A percentile compares a stretch with the other conserved stretches of the same genome.
These are phyloP conservation scores for Trypanosoma brucei DNA, from an alignment of 208 protist genomes.

Conservation along the genomic window DNA sequence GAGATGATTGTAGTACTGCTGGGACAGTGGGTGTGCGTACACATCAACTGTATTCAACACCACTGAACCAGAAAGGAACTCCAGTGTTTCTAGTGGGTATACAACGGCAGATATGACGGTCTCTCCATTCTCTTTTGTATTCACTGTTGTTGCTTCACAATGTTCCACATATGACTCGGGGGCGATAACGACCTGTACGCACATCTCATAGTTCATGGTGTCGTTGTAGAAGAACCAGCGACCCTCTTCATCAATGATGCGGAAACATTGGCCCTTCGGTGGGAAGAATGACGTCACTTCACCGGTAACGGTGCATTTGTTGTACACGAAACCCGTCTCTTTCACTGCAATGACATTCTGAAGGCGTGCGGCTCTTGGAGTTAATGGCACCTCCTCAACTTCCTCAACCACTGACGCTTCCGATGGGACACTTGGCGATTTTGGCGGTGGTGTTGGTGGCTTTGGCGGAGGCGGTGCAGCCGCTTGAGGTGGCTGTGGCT, in stretches of 20 bases:
- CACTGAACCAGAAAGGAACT: conserved; percentile 40
- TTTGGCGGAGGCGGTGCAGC: not conserved
- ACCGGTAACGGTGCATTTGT: conserved; percentile 4
- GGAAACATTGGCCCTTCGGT: conserved; percentile 13
- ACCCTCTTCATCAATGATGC: not conserved
- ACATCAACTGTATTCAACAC: conserved; percentile 59
- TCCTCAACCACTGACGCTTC: not conserved
- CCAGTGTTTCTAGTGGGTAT: conserved; percentile 61
- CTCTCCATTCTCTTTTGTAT: conserved; percentile 25
- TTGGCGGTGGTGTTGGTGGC: not conserved
- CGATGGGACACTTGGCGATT: not conserved
- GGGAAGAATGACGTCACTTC: conserved; percentile 51
- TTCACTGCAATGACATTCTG: not conserved
- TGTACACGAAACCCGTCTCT: not conserved
- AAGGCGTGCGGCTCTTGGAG: not conserved
- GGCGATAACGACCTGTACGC: conserved; percentile 2
- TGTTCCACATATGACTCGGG: conserved; percentile 34
- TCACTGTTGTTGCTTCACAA: conserved; percentile 47
- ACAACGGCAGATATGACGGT: conserved; percentile 45
- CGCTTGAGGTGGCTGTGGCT: not conserved
- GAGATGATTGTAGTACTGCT: conserved; percentile 37
- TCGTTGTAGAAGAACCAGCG: conserved; percentile 55
- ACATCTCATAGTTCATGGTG: conserved; percentile 27
- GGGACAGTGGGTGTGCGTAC: conserved; percentile 38
- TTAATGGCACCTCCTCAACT: not conserved